phyloP scores from a whole-genome alignment of 225 moss, liverwort and hornwort genomes.

The Antitrichia curtipendula region DNA sequence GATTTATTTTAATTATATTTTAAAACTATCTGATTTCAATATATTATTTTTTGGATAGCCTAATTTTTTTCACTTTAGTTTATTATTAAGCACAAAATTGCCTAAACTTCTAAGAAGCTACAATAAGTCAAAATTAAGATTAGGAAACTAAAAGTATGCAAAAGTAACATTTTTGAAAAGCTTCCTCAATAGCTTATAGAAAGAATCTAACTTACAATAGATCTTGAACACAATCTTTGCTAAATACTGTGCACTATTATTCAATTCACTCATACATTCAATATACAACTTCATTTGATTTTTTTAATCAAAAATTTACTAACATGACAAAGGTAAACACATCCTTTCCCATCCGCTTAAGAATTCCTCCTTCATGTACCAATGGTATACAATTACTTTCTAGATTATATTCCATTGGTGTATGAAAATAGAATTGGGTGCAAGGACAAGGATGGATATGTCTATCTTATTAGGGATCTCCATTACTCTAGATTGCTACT shows the following conservation, averaged over 20 bases:
- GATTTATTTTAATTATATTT: too few relatives aligned
- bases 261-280: not conserved
- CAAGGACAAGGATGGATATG: rapidly evolving
- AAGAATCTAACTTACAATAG: not conserved
- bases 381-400: not conserved
- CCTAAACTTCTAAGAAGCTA: not conserved
- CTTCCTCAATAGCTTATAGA: rapidly evolving
- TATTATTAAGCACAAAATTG: too few relatives aligned
- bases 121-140: rapidly evolving
- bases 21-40: too few relatives aligned
- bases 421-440: rapidly evolving
- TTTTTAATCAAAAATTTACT: too few relatives aligned
- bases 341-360: rapidly evolving
- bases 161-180: too few relatives aligned
- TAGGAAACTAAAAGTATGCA: rapidly evolving
- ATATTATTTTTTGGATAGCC: too few relatives aligned
- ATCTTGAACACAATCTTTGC: not conserved
- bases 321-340: not conserved
- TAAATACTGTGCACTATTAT: not conserved
- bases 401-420: too few relatives aligned
- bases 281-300: not conserved
- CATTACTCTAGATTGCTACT: not conserved
- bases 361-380: not conserved
- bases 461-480: not conserved
- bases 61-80: too few relatives aligned